These are phyloP conservation scores for Thielaviopsis euricoi DNA, from an alignment of 2,329 filamentous ascomycete species.

Conservation along the genomic window DNA sequence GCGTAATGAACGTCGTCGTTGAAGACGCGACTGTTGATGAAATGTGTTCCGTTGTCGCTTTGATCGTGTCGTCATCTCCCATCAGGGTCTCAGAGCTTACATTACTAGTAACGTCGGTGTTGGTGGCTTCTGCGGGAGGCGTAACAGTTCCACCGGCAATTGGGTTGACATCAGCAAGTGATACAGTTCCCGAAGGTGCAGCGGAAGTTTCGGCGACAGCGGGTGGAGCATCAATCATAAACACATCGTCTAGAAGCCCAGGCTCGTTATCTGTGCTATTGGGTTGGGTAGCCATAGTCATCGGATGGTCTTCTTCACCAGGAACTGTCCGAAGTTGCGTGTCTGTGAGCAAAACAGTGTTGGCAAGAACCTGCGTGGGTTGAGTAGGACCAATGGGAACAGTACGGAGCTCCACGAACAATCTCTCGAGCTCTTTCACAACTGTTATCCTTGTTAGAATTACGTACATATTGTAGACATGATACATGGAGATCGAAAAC, in stretches of 20 bases:
- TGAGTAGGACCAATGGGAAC: constrained; percentile 45
- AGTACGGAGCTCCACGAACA: constrained; percentile 56
- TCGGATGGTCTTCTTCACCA: neutral
- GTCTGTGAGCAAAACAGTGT: constrained; percentile 52
- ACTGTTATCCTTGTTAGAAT: constrained; percentile 33
- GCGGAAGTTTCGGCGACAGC: neutral
- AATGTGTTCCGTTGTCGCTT: neutral
- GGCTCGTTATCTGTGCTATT: neutral
- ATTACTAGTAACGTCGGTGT: neutral
- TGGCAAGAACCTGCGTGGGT: constrained; percentile 62
- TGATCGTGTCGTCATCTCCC: constrained; percentile 4
- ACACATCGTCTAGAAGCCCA: constrained; percentile 1
- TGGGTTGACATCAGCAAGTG: constrained; percentile 7
- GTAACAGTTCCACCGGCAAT: constrained; percentile 1
- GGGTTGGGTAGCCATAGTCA: neutral
- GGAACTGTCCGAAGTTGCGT: constrained; percentile 9
- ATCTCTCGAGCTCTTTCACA: constrained; percentile 49
- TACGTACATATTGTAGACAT: neutral
- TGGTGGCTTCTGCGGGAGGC: neutral
- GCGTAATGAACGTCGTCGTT: neutral
- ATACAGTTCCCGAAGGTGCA: constrained; percentile 1
- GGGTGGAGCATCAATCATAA: constrained; percentile 5
- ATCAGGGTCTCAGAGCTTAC: constrained; percentile 6
- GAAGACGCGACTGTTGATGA: neutral
- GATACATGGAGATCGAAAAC: constrained; percentile 20